Evolutionary conservation across 2,329 filamentous ascomycete species (phyloP).

Genomic region (Rutstroemia sydowiana): DNA sequence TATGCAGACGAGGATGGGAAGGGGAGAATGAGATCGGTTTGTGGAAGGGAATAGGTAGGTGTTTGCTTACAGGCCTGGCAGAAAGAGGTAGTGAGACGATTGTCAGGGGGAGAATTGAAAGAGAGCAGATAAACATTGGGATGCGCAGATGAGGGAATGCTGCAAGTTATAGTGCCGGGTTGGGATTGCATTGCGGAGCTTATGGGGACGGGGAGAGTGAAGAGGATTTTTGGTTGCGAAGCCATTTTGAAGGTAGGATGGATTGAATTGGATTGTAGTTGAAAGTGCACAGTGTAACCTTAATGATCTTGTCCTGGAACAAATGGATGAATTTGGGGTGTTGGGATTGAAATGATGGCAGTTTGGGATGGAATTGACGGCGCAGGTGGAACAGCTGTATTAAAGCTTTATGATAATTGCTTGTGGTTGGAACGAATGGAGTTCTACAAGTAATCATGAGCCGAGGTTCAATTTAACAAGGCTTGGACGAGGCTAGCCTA

Average conservation of each 20-base stretch:
- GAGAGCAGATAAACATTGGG: slow-evolving; percentile 61
- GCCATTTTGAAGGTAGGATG: not conserved
- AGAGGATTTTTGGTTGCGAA: slow-evolving; percentile 40
- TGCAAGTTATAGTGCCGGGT: slow-evolving; percentile 55
- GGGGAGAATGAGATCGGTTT: no score
- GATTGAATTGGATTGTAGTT: not conserved
- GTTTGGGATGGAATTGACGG: not conserved
- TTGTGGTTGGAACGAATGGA: no score
- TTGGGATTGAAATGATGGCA: not conserved
- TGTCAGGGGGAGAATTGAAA: slow-evolving; percentile 65
- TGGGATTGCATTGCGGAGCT: slow-evolving; percentile 34
- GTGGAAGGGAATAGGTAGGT: no score
- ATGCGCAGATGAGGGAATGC: slow-evolving; percentile 42
- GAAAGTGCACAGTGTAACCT: no score
- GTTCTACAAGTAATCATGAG: no score
- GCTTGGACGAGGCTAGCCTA: no score
- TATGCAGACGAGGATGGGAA: no score
- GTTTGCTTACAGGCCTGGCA: slow-evolving; percentile 57
- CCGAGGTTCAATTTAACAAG: no score
- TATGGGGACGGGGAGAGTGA: slow-evolving; percentile 50
- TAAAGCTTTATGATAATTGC: no score
- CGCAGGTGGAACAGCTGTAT: no score
- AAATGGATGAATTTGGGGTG: no score
- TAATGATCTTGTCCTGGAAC: no score
- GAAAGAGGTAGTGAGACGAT: slow-evolving; percentile 63